Evolutionary conservation across 306 rosid genomes (phyloP), one percentile per base, ranked within the genome.

Genomic region (Vigna trinervia): DNA sequence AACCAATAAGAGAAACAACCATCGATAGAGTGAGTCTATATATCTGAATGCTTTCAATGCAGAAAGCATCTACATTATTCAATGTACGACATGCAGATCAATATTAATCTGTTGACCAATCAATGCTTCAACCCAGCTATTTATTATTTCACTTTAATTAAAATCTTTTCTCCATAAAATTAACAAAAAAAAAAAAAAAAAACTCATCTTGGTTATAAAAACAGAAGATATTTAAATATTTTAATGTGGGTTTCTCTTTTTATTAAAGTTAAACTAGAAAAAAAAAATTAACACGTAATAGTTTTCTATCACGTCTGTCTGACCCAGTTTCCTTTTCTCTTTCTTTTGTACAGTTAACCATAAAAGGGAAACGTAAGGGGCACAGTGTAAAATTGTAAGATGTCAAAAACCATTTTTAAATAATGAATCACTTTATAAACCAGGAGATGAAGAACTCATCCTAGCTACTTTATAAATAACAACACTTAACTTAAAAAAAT

Each of bases 1-100:
- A 8, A 43, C 84, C 81, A 74, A 70, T 79, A 66, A 30, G 47
- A 67, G 83, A 80, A 87, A 87, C 75, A n/a, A 62, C 38, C 1
- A 71, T 56, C 60, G 22, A 71, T 56, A 60, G 20, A 62, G n/a
- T 54, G 48, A 54, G 36, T 52, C 75, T 2, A 41, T 41, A 28
- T 23, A 23, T 23, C 12, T 67, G 45, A 66, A 45, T 43, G 73
- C 41, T 61, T 80, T 69, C 58, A 78, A 56, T 39, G 80, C 67
- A 38, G 13, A 54, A 72, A 73, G 69, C 48, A 56, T 56, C 34
- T 15, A 53, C 34, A 69, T 52, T 58, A 51, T 52, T 30, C 60
- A 30, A 30, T 48, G 82, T 63, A 71, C 63, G 43, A 69, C 41
- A 38, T 4, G n/a, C 58, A 41, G 51, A 20, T 15, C 58, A 69